Conservation (phyloP, 768 basidiomycete species). For the Mycena rosella region DNA sequence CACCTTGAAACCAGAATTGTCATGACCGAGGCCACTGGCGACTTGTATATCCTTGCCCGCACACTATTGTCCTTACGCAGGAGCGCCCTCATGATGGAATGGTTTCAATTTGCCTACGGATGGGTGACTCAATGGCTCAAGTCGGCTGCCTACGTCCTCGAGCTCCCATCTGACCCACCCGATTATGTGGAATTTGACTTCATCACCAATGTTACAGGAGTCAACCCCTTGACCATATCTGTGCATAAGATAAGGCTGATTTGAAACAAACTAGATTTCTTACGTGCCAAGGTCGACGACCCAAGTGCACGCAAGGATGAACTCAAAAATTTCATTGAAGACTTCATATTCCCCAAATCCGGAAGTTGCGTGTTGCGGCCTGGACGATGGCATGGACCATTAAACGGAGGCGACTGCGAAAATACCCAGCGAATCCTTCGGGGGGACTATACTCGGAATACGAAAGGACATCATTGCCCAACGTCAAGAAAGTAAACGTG, state of each 20-base stretch:
- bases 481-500: too few species aligned
- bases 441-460: too few species aligned
- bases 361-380: too few species aligned
- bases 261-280: constrained; percentile 37
- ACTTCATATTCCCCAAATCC: constrained; percentile 41
- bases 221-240: constrained; percentile 23
- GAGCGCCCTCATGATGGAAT: constrained; percentile 31
- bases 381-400: too few species aligned
- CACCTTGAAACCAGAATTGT: neutral
- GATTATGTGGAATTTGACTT: constrained; percentile 14
- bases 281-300: constrained; percentile 40
- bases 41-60: neutral
- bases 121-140: constrained; percentile 42
- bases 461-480: too few species aligned
- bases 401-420: too few species aligned
- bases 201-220: constrained; percentile 6
- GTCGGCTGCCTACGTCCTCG: constrained; percentile 31
- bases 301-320: constrained; percentile 28
- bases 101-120: constrained; percentile 43
- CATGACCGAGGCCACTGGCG: constrained; percentile 21
- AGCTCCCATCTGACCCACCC: neutral
- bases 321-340: constrained; percentile 34
- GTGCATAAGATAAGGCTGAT: constrained; percentile 21
- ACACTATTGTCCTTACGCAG: constrained; percentile 11
- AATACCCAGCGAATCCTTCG: too few species aligned